Evolutionary conservation across 345 rosid species (phyloP), one percentile per base, ranked within the genome.

Genomic region (Acer yangbiense): DNA sequence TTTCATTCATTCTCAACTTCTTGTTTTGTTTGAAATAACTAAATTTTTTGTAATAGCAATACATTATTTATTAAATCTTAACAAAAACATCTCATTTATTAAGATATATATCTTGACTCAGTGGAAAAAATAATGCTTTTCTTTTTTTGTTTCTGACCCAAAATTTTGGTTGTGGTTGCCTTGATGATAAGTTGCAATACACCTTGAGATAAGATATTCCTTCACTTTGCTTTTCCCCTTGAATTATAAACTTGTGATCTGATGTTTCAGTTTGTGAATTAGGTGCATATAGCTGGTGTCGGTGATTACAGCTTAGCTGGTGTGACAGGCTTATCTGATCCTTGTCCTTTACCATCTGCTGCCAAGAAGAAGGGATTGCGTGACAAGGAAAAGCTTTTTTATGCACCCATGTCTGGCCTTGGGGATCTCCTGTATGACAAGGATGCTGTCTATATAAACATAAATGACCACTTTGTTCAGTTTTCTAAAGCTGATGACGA

Each of bases 231-330:
- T 1, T 58, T 62, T 48, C 29, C 27, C 50, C 0, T 48, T 68
- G 3, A 75, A 14, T 43, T 63, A 52, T 12, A 46, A 39, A 14
- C 54, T 29, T 77, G 27, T 74, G 74, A 41, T 77, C 74, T 62
- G 43, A 71, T 72, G 7, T 39, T 20, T 20, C 65, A 12, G 46
- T 65, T 61, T 80, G 50, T 66, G 72, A 74, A 80, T 79, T 86
- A 96, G 99, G 94, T 96, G 54, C 99, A 96, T 85, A 91, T 96
- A 80, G 97, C 99, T 79, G 99, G 99, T 80, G 99, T 96, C 85
- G 99, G 98, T 48, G 99, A 96, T 82, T 90, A 85, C 74, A 77
- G 89, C 80, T 83, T 96, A 85, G 91, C 93, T 76, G 94, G 97
- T 48, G 92, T 90, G 65, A 87, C 94, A 35, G 88, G 88, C 68